Evolutionary conservation across 148 eudicot species (phyloP), one percentile per base, ranked within the genome.

Genomic region (Bassia scoparia): DNA sequence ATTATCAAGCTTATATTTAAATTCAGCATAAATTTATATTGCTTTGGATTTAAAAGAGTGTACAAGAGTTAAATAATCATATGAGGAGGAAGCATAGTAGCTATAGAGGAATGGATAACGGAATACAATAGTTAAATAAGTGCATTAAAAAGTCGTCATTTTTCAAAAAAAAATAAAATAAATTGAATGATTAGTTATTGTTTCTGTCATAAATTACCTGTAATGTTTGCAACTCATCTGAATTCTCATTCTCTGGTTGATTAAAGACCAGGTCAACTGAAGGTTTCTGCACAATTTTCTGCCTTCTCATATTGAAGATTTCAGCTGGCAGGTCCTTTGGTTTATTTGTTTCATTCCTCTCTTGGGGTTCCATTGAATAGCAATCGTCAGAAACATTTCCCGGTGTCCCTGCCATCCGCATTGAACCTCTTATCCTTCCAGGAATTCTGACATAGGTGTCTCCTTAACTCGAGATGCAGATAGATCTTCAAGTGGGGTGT

Each of bases 381-480:
- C 69, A 62, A 48, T 77, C 63, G 34, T 66, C 62, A 49, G 61
- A 59, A 70, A 13, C 49, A 65, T 48, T 50, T 73, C 80, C 59
- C 56, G 71, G 60, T 69, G 18, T 68, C 46, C 67, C 34, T 64
- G 50, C 50, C 50, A 50, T 64, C 77, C 79, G 81, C 74, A 74
- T 70, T 81, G 72, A 72, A 68, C 30, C 58, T 81, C 85, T 71
- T 78, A 60, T 77, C 80, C 67, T 56, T 74, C 31, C 78, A 50
- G 65, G 38, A 66, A 74, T 60, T 73, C 78, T 15, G 87, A 78
- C 74, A 78, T 58, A 26, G 84, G 88, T 61, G 93, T 86, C 77
- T 86, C 96, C 68, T 78, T 81, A 54, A 87, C 96, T 76, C 77
- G 89, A 64, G 96, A 90, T 69, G 76, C 70, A 61, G 80, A 77